phyloP scores from a whole-genome alignment of 352 stramenopile genomes.

The Pythium monospermum region DNA sequence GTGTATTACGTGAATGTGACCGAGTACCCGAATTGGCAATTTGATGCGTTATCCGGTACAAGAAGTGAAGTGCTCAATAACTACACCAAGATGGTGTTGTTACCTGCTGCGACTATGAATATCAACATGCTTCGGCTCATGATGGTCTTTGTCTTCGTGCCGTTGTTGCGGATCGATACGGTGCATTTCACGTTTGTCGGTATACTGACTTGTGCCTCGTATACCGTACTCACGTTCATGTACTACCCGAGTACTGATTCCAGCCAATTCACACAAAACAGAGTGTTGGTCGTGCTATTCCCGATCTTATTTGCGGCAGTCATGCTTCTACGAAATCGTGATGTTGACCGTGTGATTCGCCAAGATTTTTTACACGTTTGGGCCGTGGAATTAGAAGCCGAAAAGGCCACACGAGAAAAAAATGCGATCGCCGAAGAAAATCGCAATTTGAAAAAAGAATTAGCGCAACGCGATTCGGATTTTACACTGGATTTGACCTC shows the following conservation, averaged over 20 bases:
- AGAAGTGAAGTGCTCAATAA: conserved; percentile 47
- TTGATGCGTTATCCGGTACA: conserved; percentile 50
- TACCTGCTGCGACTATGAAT: conserved; percentile 71
- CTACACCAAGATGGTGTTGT: conserved; percentile 61
- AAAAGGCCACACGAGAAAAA: conserved; percentile 67
- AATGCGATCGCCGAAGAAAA: conserved; percentile 83
- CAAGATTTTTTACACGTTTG: conserved; percentile 79
- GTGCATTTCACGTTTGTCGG: conserved; percentile 58
- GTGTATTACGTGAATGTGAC: conserved; percentile 67
- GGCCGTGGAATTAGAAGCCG: conserved; percentile 65
- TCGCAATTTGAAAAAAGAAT: conserved; percentile 67
- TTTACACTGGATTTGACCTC: conserved; percentile 75
- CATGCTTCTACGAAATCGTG: conserved; percentile 68
- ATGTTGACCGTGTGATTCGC: conserved; percentile 72
- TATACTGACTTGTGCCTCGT: conserved; percentile 47
- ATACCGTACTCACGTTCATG: conserved; percentile 53
- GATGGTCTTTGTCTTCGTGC: conserved; percentile 72
- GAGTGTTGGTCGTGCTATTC: conserved; percentile 62
- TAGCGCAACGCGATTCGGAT: conserved; percentile 64
- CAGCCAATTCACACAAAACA: conserved; percentile 58
- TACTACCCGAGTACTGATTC: conserved; percentile 66
- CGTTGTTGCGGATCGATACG: conserved; percentile 71
- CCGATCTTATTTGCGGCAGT: conserved; percentile 57
- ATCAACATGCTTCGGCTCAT: conserved; percentile 74
- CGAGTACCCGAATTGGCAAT: conserved; percentile 38